Evolutionary conservation across 805 yeast species (phyloP), one percentile per base, ranked within the genome.

Genomic region (Saccharomyces mikatae): DNA sequence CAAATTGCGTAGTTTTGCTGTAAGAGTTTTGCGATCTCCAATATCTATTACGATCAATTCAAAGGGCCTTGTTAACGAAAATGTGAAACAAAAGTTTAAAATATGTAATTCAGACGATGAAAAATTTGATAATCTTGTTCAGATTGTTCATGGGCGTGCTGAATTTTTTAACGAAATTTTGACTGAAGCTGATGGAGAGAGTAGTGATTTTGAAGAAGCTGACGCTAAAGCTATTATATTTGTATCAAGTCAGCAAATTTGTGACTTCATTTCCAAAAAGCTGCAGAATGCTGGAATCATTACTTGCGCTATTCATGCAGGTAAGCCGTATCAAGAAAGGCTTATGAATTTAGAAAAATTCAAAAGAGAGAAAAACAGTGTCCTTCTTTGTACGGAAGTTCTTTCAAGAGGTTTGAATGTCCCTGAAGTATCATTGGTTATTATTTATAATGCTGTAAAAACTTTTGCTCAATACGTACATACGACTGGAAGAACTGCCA

Each of bases 321-420:
- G 97, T 1, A 86, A 89, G 62, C 91, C 88, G 49, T 95, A 91
- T 63, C 73, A 79, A 31, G 97, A 92, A 65, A 75, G 99, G 52
- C 86, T 86, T 48, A 72, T 79, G 24, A 89, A 91, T 1, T 79
- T 94, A 44, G 74, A 77, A 13, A 88, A 82, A 51, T 94, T 92
- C 69, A 78, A 80, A 54, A 73, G 68, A 6, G 86, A 89, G 13
- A 71, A 82, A 3, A 80, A 82, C 53, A 67, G 74, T 22, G 80
- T 90, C 1, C 72, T 94, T 50, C 80, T 94, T 28, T 96, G 97
- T 6, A 94, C 99, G 0, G 94, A 96, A 1, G 87, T 94, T 27
- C 89, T 97, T 2, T 96, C 99, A 0, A 77, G 99, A 58, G 99
- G 99, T 0, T 73, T 94, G 26, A 97, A 94, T 70, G 97, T 94